Conservation (phyloP, 2,329 filamentous ascomycete genomes). For the Penicillium frequentans region DNA sequence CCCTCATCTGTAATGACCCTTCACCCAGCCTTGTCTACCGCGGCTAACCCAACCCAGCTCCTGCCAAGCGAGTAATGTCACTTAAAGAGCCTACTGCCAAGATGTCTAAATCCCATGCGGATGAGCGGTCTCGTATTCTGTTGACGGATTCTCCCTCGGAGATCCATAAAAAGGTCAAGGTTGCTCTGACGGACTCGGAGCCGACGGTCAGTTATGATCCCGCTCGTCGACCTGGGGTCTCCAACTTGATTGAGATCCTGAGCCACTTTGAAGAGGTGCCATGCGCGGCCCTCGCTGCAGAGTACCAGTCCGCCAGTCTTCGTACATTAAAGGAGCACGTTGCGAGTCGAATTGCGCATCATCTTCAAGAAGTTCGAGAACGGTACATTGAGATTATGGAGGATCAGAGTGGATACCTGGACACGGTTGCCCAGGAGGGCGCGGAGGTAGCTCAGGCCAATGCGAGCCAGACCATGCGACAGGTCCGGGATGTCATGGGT, state of each 20-base stretch:
- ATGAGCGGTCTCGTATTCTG: slow-evolving; percentile 73
- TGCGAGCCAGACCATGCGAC: slow-evolving; percentile 32
- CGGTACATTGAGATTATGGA: slow-evolving; percentile 32
- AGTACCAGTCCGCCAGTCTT: slow-evolving; percentile 50
- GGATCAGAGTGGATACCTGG: slow-evolving; percentile 29
- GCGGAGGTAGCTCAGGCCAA: slow-evolving; percentile 32
- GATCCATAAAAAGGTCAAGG: slow-evolving; percentile 69
- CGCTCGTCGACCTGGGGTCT: slow-evolving; percentile 70
- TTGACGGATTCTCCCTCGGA: slow-evolving; percentile 68
- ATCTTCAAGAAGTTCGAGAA: slow-evolving; percentile 36
- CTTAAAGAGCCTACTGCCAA: slow-evolving; percentile 74
- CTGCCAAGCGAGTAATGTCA: slow-evolving; percentile 85
- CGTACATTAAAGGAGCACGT: slow-evolving; percentile 65
- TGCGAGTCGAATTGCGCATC: slow-evolving; percentile 44
- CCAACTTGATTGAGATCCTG: slow-evolving; percentile 82
- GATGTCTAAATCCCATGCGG: slow-evolving; percentile 88
- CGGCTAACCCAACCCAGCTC: slow-evolving; percentile 51
- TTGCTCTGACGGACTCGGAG: slow-evolving; percentile 74
- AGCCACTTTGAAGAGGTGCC: slow-evolving; percentile 60
- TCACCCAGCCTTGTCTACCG: neutral
- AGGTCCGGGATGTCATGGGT: slow-evolving; percentile 32
- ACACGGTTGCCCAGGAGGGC: slow-evolving; percentile 32
- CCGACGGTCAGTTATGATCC: slow-evolving; percentile 72
- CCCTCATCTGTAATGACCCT: slow-evolving; percentile 63
- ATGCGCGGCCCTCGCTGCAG: slow-evolving; percentile 48